Percentiles rank a stretch among this genome's conserved stretches.
Evolutionary conservation across 1,139 yeast genomes (phyloP).

Genomic region (Debaryomycetaceae sp.): DNA sequence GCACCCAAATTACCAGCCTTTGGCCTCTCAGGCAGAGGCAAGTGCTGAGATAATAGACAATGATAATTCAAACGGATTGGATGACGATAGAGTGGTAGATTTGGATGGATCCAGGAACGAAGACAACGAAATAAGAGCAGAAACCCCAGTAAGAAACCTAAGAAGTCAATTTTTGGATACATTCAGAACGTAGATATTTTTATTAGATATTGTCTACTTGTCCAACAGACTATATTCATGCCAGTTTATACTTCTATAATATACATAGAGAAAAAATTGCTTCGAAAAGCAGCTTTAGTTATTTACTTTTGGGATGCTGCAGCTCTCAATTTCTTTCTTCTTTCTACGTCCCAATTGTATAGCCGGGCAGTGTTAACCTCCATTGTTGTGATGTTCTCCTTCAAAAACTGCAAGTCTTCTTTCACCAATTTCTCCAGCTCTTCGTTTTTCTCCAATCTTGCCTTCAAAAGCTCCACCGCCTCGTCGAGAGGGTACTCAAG

Average conservation of each 20-base stretch:
- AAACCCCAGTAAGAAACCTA: slow-evolving; percentile 57
- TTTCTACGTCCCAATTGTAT: slow-evolving; percentile 93
- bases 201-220: no score
- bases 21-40: slow-evolving; percentile 1
- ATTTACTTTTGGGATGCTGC: slow-evolving; percentile 17
- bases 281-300: neutral
- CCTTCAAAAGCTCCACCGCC: slow-evolving; percentile 67
- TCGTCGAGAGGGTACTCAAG: slow-evolving; percentile 89
- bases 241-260: neutral
- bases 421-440: slow-evolving; percentile 58
- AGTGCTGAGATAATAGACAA: slow-evolving; percentile 8
- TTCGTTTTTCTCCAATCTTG: slow-evolving; percentile 62
- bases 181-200: slow-evolving; percentile 35
- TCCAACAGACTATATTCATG: neutral
- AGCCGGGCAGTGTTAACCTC: slow-evolving; percentile 96
- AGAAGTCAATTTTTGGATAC: slow-evolving; percentile 59
- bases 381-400: slow-evolving; percentile 95
- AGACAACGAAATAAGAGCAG: slow-evolving; percentile 38
- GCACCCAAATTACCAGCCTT: neutral
- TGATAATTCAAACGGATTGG: slow-evolving; percentile 5
- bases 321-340: slow-evolving; percentile 54
- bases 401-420: slow-evolving; percentile 83
- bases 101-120: slow-evolving; percentile 24
- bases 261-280: neutral
- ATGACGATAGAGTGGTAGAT: slow-evolving; percentile 22